Base-by-base conservation (phyloP, 2,329 filamentous ascomycete genomes). In the Microdochium trichocladiopsis region DNA sequence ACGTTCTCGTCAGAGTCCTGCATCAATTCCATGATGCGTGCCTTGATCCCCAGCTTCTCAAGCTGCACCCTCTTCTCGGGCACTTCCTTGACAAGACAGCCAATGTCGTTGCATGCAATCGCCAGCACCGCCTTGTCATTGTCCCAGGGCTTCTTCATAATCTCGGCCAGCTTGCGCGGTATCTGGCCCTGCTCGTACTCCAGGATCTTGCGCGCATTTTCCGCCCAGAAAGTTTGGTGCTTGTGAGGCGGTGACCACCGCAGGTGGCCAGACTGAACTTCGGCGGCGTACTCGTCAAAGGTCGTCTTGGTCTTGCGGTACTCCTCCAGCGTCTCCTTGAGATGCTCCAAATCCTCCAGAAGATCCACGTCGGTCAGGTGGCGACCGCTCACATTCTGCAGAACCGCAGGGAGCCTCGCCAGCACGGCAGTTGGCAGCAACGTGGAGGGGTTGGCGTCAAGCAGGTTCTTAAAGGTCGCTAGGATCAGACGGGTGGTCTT, bases 401-500 rank as follows among this genome's bases (percentile, higher is more conserved):
- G 71, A n/a, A 86, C 71, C 4, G 75, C 71, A 3, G 84, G 93
- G 31, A 97, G 83, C 54, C 90, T 87, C 50, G 90, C 90, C 54
- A 96, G 86, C 22, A 94, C 87, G 1, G 94, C 92, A 2, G 87
- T 86, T 8, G 93, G 92, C 52, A 97, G 84, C 68, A 86, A 71
- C 67, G 88, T 79, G 79, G 88, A 74, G 72, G 82, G 69, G 76
- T 90, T 86, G 55, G 76, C 74, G 47, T 75, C 74, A 36, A 96
- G 82, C 47, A 99, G 84, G 71, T 96, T 97, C 67, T 87, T 82
- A 41, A 99, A 80, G 8, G 93, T 96, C 10, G 91, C 91, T 47
- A 97, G 79, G 47, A 96, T 82, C 51, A 99, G 80, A 25, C 94
- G 86, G 1, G 93, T 97, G 1, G 93, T 97, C 78, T 99, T 99